These are phyloP conservation scores for Phytophthora citrophthora DNA, from an alignment of 352 stramenopile species.

Conservation along the genomic window DNA sequence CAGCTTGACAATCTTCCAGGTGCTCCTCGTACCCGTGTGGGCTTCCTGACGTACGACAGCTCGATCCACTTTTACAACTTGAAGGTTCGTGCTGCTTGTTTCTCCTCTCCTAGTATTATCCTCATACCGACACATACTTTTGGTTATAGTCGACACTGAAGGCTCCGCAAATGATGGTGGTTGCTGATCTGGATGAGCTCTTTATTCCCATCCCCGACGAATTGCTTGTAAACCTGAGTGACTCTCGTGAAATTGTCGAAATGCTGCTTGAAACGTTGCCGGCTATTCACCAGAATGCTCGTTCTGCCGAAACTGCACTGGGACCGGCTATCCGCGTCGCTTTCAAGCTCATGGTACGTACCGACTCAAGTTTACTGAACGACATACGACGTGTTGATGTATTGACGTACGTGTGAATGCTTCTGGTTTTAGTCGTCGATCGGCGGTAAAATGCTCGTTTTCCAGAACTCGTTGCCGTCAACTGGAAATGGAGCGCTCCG, in stretches of 20 bases:
- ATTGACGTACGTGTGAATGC: constrained; percentile 5
- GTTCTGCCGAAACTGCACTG: constrained; percentile 79
- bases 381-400: neutral
- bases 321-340: constrained; percentile 94
- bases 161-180: constrained; percentile 90
- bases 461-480: constrained; percentile 85
- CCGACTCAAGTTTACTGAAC: constrained; percentile 1
- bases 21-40: constrained; percentile 75
- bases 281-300: constrained; percentile 86
- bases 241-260: constrained; percentile 95
- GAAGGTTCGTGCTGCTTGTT: constrained; percentile 50
- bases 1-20: constrained; percentile 84
- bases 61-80: constrained; percentile 92
- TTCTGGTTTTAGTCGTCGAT: constrained; percentile 67
- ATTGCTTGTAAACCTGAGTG: constrained; percentile 97
- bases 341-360: constrained; percentile 97
- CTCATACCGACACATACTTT: constrained; percentile 42
- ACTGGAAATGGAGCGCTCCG: constrained; percentile 77
- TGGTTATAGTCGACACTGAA: constrained; percentile 69
- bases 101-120: constrained; percentile 43
- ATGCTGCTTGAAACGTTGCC: constrained; percentile 96
- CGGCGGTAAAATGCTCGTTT: constrained; percentile 90
- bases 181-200: constrained; percentile 87
- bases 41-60: constrained; percentile 89
- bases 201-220: constrained; percentile 95